A percentile compares a stretch with the other conserved stretches of the same genome.
Evolutionary conservation across 1,284 basidiomycete genomes (phyloP).

Genomic region (Naganishia albida): DNA sequence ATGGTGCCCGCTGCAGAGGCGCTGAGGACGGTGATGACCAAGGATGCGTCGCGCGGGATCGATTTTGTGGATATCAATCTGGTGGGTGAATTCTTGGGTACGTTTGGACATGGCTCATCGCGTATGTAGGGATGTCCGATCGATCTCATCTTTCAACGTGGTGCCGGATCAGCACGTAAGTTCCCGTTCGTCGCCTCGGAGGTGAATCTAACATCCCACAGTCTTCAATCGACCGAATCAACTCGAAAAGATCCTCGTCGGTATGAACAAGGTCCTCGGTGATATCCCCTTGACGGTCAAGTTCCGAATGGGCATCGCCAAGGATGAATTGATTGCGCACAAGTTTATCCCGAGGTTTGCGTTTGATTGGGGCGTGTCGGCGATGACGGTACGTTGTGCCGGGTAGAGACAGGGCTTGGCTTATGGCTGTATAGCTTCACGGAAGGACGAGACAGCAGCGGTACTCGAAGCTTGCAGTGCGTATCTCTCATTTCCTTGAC

Average conservation of each 20-base stretch:
- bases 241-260: constrained; percentile 80
- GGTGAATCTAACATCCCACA: constrained; percentile 40
- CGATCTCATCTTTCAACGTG: constrained; percentile 88
- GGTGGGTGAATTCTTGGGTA: neutral
- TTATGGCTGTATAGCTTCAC: constrained; percentile 66
- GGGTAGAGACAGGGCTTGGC: neutral
- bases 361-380: constrained; percentile 74
- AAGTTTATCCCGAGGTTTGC: constrained; percentile 85
- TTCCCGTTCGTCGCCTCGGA: constrained; percentile 12
- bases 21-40: constrained; percentile 66
- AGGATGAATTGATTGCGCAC: constrained; percentile 80
- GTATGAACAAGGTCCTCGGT: constrained; percentile 89
- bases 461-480: constrained; percentile 71
- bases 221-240: constrained; percentile 82
- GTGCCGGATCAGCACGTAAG: constrained; percentile 78
- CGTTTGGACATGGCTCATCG: constrained; percentile 6
- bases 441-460: constrained; percentile 88
- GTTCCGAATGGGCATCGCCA: constrained; percentile 86
- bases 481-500: neutral
- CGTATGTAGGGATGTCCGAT: constrained; percentile 83
- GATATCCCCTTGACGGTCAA: constrained; percentile 96
- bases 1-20: constrained; percentile 78
- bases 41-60: constrained; percentile 57
- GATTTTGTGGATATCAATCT: constrained; percentile 91
- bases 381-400: constrained; percentile 67